Evolutionary conservation across 495 filamentous ascomycete genomes (phyloP), one percentile per base, ranked within the genome.

Genomic region (Zalerion maritima): DNA sequence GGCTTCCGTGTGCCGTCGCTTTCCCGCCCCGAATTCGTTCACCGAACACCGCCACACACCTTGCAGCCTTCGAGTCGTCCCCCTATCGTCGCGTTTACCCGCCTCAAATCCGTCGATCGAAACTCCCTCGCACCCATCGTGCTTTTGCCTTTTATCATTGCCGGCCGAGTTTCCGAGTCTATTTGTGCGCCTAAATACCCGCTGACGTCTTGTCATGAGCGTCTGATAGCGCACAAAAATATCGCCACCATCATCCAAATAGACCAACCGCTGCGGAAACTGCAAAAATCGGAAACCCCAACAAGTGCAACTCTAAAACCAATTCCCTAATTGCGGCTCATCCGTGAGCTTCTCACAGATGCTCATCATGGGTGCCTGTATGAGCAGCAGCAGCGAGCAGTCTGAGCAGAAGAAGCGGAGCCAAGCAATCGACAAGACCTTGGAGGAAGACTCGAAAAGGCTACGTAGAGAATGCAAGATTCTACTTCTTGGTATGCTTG

Each of bases 401-500:
- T 73, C 66, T 45, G 89, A 97, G 54, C 78, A 81, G 64, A 89
- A 81, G 66, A 94, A 92, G 62, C 69, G 73, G 43, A 94, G 86
- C 54, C 82, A 91, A 55, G 73, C 73, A 52, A 97, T 97, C 43
- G 89, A 97, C 53, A 75, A 77, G 47, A 79, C 67, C 42, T 62
- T 97, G 39, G 84, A 94, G 50, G 89, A 96, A 51, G 91, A 96
- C 49, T 82, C 82, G 21, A 75, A 80, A 53, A 69, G 76, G 49
- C 62, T 94, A 64, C 73, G 84, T 42, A 69, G 83, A 57, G 89
- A 97, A 78, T 96, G 89, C 79, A 97, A 97, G 62, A 94, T 97
- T 38, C 62, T 97, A 28, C 60, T 97, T 24, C 63, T 97, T 34
- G 89, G 89, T 96, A 71, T 29, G 75, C 47, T 26, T 42, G 5